Conservation (phyloP, 192 early-diverging fungal species). For the Dissophora globulifera region DNA sequence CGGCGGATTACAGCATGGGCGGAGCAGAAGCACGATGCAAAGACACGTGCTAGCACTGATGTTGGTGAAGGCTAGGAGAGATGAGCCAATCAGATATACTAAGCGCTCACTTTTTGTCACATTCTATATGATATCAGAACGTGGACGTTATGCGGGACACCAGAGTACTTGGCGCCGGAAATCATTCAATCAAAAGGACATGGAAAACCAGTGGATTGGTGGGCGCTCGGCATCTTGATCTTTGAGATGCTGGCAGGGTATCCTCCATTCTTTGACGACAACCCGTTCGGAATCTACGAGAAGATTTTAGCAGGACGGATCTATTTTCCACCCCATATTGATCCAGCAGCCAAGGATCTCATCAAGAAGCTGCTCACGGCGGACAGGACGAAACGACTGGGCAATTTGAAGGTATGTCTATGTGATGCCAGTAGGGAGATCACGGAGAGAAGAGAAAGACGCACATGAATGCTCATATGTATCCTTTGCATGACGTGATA, state of each 20-base stretch:
- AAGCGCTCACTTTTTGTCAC: neutral
- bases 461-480: neutral
- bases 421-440: neutral
- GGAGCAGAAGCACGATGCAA: too few species aligned
- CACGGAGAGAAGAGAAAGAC: neutral
- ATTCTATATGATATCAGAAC: conserved; percentile 67
- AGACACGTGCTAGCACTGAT: too few species aligned
- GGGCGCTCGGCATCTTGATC: conserved; percentile 96
- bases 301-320: conserved; percentile 94
- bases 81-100: neutral
- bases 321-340: conserved; percentile 89
- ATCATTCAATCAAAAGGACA: conserved; percentile 98
- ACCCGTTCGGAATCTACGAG: conserved; percentile 98
- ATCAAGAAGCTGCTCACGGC: conserved; percentile 90
- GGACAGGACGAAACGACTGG: conserved; percentile 92
- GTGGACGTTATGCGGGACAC: conserved; percentile 98
- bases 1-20: neutral
- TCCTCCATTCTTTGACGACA: conserved; percentile 98
- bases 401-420: conserved; percentile 78
- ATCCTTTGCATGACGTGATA: neutral
- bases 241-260: conserved; percentile 99
- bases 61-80: too few species aligned
- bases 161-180: conserved; percentile 96
- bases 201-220: conserved; percentile 98
- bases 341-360: conserved; percentile 87